Evolutionary conservation across 2,329 filamentous ascomycete genomes (phyloP).

Genomic region (Ophiostoma himal-ulmi): DNA sequence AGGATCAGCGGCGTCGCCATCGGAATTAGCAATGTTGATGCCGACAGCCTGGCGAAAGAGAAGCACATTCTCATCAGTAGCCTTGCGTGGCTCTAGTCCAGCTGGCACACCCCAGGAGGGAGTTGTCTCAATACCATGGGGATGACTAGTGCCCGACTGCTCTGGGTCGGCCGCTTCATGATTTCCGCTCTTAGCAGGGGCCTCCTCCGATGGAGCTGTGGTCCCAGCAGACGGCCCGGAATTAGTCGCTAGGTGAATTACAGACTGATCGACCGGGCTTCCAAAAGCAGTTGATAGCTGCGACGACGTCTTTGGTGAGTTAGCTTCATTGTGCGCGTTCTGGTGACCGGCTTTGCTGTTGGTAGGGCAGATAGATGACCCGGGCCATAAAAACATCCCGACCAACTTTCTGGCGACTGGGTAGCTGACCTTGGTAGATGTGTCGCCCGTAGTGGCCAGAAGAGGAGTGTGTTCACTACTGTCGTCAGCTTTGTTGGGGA

Average conservation of each 20-base stretch:
- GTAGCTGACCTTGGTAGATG: background rate
- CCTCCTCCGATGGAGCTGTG: background rate
- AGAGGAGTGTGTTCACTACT: background rate
- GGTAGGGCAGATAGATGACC: background rate
- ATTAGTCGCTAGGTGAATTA: background rate
- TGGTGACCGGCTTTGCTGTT: background rate
- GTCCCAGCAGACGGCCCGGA: background rate
- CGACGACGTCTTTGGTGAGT: background rate
- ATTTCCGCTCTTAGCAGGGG: no score
- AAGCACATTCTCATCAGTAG: slow-evolving; percentile 37
- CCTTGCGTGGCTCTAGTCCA: slow-evolving; percentile 33
- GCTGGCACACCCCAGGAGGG: slow-evolving; percentile 35
- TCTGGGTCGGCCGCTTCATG: background rate
- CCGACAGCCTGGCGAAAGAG: slow-evolving; percentile 42
- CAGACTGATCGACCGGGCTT: background rate
- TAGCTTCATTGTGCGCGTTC: background rate
- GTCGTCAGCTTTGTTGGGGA: background rate
- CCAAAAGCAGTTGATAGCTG: background rate
- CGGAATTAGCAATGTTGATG: slow-evolving; percentile 33
- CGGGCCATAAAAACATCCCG: background rate
- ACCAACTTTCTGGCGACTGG: background rate
- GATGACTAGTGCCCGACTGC: background rate
- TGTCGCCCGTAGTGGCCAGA: background rate
- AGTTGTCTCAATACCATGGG: background rate
- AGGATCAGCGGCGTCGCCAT: slow-evolving; percentile 22